Conservation (phyloP, 2,329 filamentous ascomycete species). For the Penicillium sp. region DNA sequence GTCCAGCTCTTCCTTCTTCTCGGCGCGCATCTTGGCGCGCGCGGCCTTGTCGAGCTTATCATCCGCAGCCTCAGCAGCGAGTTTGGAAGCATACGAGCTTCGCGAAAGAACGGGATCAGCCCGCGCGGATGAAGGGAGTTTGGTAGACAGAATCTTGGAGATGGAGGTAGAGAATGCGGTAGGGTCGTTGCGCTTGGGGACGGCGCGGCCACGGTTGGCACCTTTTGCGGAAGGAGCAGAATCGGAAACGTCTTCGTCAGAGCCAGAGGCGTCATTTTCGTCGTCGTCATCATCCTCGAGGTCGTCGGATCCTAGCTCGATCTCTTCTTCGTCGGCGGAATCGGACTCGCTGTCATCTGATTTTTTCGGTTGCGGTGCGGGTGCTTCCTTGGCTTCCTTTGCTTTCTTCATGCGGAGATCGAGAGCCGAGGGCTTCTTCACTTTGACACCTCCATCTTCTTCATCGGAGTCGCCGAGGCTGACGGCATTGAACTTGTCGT, state of each 20-base stretch:
- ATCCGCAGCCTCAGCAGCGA: constrained; percentile 72
- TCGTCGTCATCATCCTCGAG: constrained; percentile 33
- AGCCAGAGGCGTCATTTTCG: constrained; percentile 44
- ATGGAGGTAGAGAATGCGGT: constrained; percentile 89
- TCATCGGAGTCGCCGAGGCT: constrained; percentile 51
- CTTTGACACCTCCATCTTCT: constrained; percentile 18
- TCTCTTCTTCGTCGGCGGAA: constrained; percentile 31
- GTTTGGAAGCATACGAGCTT: constrained; percentile 71
- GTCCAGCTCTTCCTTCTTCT: constrained; percentile 76
- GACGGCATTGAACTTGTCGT: constrained; percentile 52
- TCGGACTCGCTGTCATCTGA: constrained; percentile 21
- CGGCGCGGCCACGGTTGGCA: constrained; percentile 36
- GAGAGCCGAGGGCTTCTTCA: constrained; percentile 14
- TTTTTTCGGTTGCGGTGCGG: constrained; percentile 17
- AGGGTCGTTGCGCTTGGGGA: constrained; percentile 83
- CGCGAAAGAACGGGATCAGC: constrained; percentile 89
- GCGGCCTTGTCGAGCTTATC: constrained; percentile 80
- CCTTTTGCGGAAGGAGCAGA: constrained; percentile 46
- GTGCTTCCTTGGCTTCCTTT: constrained; percentile 14
- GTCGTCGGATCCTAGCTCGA: constrained; percentile 31
- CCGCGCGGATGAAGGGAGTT: constrained; percentile 78
- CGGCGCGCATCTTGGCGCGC: constrained; percentile 72
- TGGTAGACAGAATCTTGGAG: constrained; percentile 87
- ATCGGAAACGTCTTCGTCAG: constrained; percentile 39
- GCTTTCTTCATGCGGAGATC: constrained; percentile 18